These are phyloP conservation scores for Huntiella omanensis DNA, from an alignment of 2,329 filamentous ascomycete species.

Conservation along the genomic window DNA sequence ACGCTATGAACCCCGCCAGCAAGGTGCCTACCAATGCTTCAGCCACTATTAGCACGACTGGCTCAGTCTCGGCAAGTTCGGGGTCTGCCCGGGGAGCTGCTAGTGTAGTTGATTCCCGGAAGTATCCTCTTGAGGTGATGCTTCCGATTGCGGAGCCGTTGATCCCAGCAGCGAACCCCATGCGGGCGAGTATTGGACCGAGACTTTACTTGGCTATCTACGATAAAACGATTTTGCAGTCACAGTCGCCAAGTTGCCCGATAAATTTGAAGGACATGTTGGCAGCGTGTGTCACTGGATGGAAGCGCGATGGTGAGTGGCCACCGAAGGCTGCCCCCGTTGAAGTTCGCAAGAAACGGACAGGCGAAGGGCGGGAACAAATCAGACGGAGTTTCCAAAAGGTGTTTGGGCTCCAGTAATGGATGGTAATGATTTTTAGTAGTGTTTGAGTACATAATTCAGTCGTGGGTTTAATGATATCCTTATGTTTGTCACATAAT, in stretches of 20 bases:
- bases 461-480: neutral
- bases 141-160: constrained; percentile 57
- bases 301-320: constrained; percentile 91
- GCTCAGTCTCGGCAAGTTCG: neutral
- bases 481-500: neutral
- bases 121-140: constrained; percentile 38
- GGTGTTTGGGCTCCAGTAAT: constrained; percentile 13
- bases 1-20: constrained; percentile 22
- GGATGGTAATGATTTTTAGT: neutral
- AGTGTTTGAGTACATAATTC: neutral
- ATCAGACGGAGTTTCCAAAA: constrained; percentile 28
- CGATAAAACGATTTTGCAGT: constrained; percentile 68
- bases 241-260: constrained; percentile 65
- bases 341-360: constrained; percentile 21
- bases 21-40: constrained; percentile 14
- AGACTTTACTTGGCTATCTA: constrained; percentile 66
- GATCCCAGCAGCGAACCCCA: constrained; percentile 52
- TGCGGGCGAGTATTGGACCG: constrained; percentile 59
- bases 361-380: constrained; percentile 20
- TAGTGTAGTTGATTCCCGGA: neutral
- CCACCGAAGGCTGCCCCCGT: constrained; percentile 43
- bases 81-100: neutral
- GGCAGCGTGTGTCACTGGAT: constrained; percentile 64
- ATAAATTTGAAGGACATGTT: constrained; percentile 74
- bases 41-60: constrained; percentile 18